Conservation (phyloP, 108 stramenopile genomes). For the Pseudonitzschia delicatissima region DNA sequence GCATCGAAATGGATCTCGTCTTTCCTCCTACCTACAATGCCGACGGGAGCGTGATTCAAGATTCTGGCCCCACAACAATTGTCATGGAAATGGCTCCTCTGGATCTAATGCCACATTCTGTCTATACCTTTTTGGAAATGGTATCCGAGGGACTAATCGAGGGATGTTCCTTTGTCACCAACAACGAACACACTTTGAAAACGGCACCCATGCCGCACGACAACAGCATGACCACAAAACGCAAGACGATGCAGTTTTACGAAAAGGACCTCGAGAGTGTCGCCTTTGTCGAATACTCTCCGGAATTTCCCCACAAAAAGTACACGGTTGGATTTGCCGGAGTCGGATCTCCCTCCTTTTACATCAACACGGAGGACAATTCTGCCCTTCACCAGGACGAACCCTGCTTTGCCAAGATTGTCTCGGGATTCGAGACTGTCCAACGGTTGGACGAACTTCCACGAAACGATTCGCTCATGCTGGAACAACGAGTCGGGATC, state of each 20-base stretch:
- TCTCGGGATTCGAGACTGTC: constrained; percentile 61
- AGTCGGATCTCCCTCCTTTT: constrained; percentile 75
- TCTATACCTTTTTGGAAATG: constrained; percentile 67
- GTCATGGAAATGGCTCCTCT: constrained; percentile 67
- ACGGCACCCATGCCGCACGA: constrained; percentile 54
- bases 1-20: constrained; percentile 66
- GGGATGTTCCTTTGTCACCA: constrained; percentile 49
- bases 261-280: constrained; percentile 50
- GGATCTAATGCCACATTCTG: constrained; percentile 77
- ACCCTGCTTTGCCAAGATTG: constrained; percentile 71
- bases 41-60: background rate
- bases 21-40: constrained; percentile 23
- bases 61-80: constrained; percentile 38
- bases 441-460: constrained; percentile 41
- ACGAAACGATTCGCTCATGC: constrained; percentile 45
- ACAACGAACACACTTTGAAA: constrained; percentile 55
- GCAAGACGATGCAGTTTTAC: constrained; percentile 41
- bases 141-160: constrained; percentile 42
- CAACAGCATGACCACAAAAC: constrained; percentile 10
- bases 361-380: constrained; percentile 88
- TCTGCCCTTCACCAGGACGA: constrained; percentile 66
- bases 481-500: constrained; percentile 44
- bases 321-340: constrained; percentile 81
- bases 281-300: constrained; percentile 72
- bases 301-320: constrained; percentile 62